Percentiles rank a stretch among this genome's conserved stretches.
Evolutionary conservation across 2,329 filamentous ascomycete species (phyloP).

Genomic region (Aureobasidium uvarum): DNA sequence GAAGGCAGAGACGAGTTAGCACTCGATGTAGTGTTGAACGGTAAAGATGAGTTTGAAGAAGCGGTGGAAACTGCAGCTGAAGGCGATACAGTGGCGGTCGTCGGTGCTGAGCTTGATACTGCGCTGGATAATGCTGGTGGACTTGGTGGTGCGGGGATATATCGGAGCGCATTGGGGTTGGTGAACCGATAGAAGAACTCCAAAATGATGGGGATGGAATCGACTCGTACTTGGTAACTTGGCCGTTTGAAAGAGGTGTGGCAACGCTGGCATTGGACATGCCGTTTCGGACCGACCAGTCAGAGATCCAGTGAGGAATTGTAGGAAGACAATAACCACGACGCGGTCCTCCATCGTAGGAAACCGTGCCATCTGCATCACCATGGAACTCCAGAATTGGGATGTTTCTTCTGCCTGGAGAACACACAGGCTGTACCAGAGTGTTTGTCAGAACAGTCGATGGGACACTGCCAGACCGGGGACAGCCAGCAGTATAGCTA

Average conservation of each 20-base stretch:
- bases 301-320: constrained; percentile 32
- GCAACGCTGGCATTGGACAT: constrained; percentile 36
- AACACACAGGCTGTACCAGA: constrained; percentile 30
- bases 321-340: constrained; percentile 20
- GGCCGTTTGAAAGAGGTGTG: constrained; percentile 30
- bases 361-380: constrained; percentile 41
- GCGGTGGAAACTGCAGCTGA: not conserved
- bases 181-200: constrained; percentile 32
- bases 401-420: constrained; percentile 32
- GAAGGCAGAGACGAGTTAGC: not conserved
- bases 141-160: not conserved
- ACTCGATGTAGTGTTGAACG: not conserved
- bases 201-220: constrained; percentile 34
- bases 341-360: constrained; percentile 38
- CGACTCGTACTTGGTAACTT: constrained; percentile 36
- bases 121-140: not conserved
- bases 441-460: constrained; percentile 33
- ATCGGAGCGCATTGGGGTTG: not conserved
- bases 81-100: not conserved
- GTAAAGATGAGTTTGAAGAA: not conserved
- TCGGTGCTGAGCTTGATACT: not conserved
- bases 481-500: constrained; percentile 27
- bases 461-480: constrained; percentile 30
- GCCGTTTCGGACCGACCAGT: constrained; percentile 40
- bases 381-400: constrained; percentile 49